Evolutionary conservation across 2,329 filamentous ascomycete species (phyloP), one percentile per base, ranked within the genome.

Genomic region (Spiromastix sp.): DNA sequence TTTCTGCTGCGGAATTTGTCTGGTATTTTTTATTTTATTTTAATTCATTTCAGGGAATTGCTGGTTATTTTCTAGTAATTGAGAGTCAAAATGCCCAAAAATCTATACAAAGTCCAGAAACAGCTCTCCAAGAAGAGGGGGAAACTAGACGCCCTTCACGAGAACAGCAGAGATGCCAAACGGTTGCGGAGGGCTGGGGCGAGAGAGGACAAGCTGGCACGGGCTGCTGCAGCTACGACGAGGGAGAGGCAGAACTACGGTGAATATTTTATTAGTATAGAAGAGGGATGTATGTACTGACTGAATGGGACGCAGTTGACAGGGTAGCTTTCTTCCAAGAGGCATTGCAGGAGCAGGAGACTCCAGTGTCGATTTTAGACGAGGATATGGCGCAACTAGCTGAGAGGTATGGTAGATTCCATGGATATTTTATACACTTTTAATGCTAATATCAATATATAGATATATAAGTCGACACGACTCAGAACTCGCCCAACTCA

Each of bases 81-180:
- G n/a, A n/a, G n/a, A n/a, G 16, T 30, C 44, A 51, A 19, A 36
- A 93, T 93, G 86, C 74, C 84, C 10, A 81, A 77, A 54, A 75
- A 79, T 29, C 64, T 95, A 5, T 66, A 76, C 44, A 96, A 95
- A 57, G 82, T 91, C 13, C 76, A 82, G 43, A 96, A 96, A 65
- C 77, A 85, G 45, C 89, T 96, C 45, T 68, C 77, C 21, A 94
- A 93, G 67, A 95, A 95, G 71, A 77, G 81, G 46, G 77, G 77
- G 13, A 76, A 77, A 25, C 71, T 85, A 30, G 78, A 79, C 19
- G 71, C 80, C 9, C 70, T 96, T 15, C 89, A 96, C 54, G 81
- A 86, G 59, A 85, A 85, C 56, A 94, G 86, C 41, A 73, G 91
- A 46, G 85, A 96, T 66, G 83, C 86, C 3, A 75, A 81, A 52